These are phyloP conservation scores for Trichothecium sympodiale DNA, from an alignment of 2,329 filamentous ascomycete species.

Conservation along the genomic window DNA sequence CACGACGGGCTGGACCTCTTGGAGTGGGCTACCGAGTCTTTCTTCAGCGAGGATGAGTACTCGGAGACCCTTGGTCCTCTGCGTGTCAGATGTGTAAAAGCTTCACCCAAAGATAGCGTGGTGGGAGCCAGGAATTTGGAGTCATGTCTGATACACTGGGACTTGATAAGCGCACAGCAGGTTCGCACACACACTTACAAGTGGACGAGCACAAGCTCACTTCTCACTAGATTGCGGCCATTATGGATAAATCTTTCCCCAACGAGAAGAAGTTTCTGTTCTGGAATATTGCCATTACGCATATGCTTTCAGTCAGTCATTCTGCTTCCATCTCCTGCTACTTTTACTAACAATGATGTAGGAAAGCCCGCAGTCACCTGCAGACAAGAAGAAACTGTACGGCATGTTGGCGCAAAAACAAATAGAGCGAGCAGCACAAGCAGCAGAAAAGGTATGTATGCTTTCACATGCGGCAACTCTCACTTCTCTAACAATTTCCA, in stretches of 20 bases:
- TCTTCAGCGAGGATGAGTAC: conserved; percentile 28
- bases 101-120: conserved; percentile 33
- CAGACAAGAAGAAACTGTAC: conserved; percentile 40
- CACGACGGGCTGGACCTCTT: conserved; percentile 40
- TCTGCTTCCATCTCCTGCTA: not conserved
- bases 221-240: conserved; percentile 37
- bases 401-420: conserved; percentile 38
- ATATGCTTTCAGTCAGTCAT: conserved; percentile 37
- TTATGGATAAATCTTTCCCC: conserved; percentile 39
- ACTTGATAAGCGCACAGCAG: conserved; percentile 46
- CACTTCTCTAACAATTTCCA: conserved; percentile 7
- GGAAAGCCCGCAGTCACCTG: conserved; percentile 34
- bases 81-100: conserved; percentile 39
- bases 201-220: not conserved
- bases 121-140: conserved; percentile 33
- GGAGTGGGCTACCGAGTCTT: conserved; percentile 38
- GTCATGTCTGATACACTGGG: conserved; percentile 42
- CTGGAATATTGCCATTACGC: conserved; percentile 43
- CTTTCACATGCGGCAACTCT: conserved; percentile 1
- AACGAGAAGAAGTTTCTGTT: conserved; percentile 38
- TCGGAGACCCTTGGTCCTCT: conserved; percentile 37
- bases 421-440: conserved; percentile 36
- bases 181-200: conserved; percentile 18
- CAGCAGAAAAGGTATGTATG: conserved; percentile 28
- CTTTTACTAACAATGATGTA: too few relatives aligned